These are phyloP conservation scores for Rutstroemia sydowiana DNA, from an alignment of 2,329 filamentous ascomycete genomes.

Conservation along the genomic window DNA sequence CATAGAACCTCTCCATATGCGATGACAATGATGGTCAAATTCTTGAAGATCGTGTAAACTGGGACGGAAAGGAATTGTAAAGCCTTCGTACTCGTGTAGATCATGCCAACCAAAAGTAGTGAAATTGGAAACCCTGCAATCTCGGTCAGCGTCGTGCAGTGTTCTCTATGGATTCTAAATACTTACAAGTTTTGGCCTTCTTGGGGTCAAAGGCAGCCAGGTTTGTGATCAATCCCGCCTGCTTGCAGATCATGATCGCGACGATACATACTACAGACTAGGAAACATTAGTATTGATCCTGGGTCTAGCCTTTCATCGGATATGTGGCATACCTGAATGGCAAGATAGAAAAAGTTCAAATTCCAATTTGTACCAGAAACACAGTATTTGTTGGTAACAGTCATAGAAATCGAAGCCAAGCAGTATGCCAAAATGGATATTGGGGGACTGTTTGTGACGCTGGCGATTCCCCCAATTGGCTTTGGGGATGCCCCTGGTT, in stretches of 20 bases:
- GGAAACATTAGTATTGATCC: conserved; percentile 12
- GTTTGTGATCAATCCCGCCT: conserved; percentile 73
- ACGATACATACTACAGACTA: conserved; percentile 85
- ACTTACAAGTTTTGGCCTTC: conserved; percentile 85
- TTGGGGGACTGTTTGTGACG: conserved; percentile 65
- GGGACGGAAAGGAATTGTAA: conserved; percentile 95
- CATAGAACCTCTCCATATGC: conserved; percentile 97
- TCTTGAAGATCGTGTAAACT: conserved; percentile 99
- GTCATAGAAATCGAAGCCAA: conserved; percentile 98
- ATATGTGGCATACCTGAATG: conserved; percentile 65
- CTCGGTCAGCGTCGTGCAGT: neutral
- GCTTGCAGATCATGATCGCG: conserved; percentile 78
- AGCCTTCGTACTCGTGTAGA: conserved; percentile 94
- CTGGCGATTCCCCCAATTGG: conserved; percentile 22
- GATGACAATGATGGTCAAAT: conserved; percentile 96
- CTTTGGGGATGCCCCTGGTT: conserved; percentile 29
- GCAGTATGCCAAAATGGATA: conserved; percentile 87
- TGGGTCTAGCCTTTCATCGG: neutral
- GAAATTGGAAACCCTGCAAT: conserved; percentile 87
- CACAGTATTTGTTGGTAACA: conserved; percentile 98
- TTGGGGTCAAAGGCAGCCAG: conserved; percentile 74
- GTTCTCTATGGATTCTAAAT: neutral
- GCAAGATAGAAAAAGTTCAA: conserved; percentile 92
- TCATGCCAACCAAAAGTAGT: conserved; percentile 94
- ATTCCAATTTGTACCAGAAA: conserved; percentile 87